Base-by-base conservation (phyloP, 2,329 filamentous ascomycete species). In the Pezicula rhizophila region DNA sequence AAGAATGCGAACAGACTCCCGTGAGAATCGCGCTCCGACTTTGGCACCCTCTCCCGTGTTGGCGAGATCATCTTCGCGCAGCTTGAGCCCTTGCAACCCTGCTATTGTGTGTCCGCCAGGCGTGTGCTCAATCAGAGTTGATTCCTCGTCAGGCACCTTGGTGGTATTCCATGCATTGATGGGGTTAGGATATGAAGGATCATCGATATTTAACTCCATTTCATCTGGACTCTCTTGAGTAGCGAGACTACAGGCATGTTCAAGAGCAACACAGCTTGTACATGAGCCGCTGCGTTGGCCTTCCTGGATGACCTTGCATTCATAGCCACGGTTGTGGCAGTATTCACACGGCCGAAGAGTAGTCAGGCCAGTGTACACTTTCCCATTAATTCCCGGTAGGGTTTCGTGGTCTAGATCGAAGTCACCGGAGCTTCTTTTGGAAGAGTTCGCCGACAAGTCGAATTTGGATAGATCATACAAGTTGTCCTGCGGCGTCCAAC, bases 1-100 rank as follows among this genome's bases (percentile, higher is more conserved):
- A 45, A 96, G 70, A 37, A 89, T 79, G 58, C 85, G 86, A 53
- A 93, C 79, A 1, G 89, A 88, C 57, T 90, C 84, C 54, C 87
- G 75, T 4, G 89, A 89, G 67, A 96, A 91, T 12, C 89, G 80
- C 45, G 85, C 80, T 46, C 82, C 86, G 52, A 80, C 80, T 64
- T 89, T 90, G 43, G 83, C 74, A 46, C 63, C 42, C 3, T 31
- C 46, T 15, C 58, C 58, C 15, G 39, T 45, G 15, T 23, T 33
- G 67, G 82, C 82, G 34, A 80, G 76, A 75, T 72, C 83, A 76
- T 70, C 83, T 69, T 64, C 82, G 72, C 2, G 79, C 74, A 6
- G 78, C 25, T 53, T 57, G n/a, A 57, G 47, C 12, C 54, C 45
- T 6, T 46, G 43, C 8, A 62, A 45, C 17, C 55, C 54, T 1